These are phyloP conservation scores for Trichoderma aggressivum DNA, from an alignment of 2,329 filamentous ascomycete genomes.

Conservation along the genomic window DNA sequence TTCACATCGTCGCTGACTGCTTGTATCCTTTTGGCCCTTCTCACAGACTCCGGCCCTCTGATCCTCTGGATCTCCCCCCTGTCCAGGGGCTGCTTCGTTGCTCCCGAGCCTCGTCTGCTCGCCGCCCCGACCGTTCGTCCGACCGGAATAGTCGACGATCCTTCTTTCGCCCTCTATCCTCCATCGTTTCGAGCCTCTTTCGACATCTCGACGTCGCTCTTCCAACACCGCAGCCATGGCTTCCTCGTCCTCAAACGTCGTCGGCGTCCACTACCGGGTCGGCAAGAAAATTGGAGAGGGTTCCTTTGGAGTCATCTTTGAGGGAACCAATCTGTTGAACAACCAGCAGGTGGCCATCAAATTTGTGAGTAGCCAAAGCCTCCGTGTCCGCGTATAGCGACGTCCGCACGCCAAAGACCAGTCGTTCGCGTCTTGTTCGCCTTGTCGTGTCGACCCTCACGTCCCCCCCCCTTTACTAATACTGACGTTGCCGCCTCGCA, in stretches of 20 bases:
- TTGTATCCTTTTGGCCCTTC: constrained; percentile 20
- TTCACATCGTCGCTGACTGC: constrained; percentile 24
- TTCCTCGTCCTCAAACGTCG: constrained; percentile 90
- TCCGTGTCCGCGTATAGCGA: not conserved
- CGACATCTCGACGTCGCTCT: constrained; percentile 1
- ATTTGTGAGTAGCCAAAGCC: constrained; percentile 65
- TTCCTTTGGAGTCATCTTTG: constrained; percentile 97
- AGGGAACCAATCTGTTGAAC: constrained; percentile 97
- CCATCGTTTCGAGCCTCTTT: constrained; percentile 14
- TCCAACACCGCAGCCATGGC: constrained; percentile 57
- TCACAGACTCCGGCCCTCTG: constrained; percentile 20
- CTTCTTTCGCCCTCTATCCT: constrained; percentile 8
- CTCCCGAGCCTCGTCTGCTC: constrained; percentile 21
- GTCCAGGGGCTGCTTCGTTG: constrained; percentile 22
- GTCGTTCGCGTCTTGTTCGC: not conserved
- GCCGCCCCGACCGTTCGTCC: constrained; percentile 16
- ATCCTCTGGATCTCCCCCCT: constrained; percentile 10
- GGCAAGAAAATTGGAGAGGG: constrained; percentile 99
- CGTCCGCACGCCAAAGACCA: not conserved
- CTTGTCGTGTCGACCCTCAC: not conserved
- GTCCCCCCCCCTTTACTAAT: not conserved
- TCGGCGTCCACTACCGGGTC: constrained; percentile 97
- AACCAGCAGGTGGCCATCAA: constrained; percentile 99
- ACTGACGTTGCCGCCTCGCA: constrained; percentile 33
- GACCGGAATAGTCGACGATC: constrained; percentile 14